Percentiles rank a stretch among this genome's conserved stretches.
phyloP scores from a whole-genome alignment of 1,139 yeast species.

The Pneumocystis sp. region DNA sequence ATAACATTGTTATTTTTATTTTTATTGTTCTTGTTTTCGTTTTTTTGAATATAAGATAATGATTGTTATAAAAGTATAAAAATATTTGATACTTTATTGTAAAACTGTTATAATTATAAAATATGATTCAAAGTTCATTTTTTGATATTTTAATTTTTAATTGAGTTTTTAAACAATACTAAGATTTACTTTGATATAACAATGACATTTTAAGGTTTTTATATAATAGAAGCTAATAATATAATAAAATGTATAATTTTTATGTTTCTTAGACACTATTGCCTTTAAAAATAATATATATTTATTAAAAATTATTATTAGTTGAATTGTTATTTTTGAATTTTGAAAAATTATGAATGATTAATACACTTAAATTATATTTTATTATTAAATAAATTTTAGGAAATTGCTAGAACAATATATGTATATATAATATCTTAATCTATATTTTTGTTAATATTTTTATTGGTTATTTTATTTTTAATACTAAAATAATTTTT shows the following conservation, averaged over 20 bases:
- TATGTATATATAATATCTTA: neutral
- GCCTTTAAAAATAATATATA: too few relatives aligned
- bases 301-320: too few relatives aligned
- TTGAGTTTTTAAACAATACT: neutral
- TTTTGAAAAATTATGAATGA: neutral
- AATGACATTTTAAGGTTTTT: neutral
- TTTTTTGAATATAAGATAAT: neutral
- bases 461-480: neutral
- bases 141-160: neutral
- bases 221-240: neutral
- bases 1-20: conserved; percentile 4
- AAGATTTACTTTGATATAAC: neutral
- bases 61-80: neutral
- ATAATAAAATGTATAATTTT: too few relatives aligned
- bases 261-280: too few relatives aligned
- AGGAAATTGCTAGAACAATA: neutral
- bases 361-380: too few relatives aligned
- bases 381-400: too few relatives aligned
- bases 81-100: neutral
- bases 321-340: too few relatives aligned
- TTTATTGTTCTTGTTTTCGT: neutral
- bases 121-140: neutral
- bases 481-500: neutral
- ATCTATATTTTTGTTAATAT: neutral
- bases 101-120: neutral